These are phyloP conservation scores for Backusella parvicylindrica DNA, from an alignment of 192 early-diverging fungal species.

Conservation along the genomic window DNA sequence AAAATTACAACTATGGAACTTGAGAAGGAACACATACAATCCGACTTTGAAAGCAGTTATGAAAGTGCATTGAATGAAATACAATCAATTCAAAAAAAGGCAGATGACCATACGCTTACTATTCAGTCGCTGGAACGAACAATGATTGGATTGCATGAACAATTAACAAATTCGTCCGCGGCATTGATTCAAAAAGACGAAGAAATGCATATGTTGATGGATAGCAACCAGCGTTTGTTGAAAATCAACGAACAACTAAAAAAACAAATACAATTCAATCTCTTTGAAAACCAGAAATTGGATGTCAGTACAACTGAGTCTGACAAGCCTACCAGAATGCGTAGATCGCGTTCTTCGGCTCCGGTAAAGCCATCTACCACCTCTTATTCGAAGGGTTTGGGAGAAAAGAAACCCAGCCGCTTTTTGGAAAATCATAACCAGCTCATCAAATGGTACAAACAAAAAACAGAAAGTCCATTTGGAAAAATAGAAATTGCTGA, in stretches of 20 bases:
- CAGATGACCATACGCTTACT: not conserved
- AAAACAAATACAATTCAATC: too few relatives aligned
- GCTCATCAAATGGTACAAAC: not conserved
- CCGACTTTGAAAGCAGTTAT: not conserved
- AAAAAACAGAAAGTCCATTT: not conserved
- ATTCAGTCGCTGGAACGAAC: not conserved
- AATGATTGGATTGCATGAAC: not conserved
- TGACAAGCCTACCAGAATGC: not conserved
- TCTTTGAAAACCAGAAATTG: not conserved
- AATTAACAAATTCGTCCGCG: not conserved
- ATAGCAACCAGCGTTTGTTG: not conserved
- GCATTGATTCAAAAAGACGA: not conserved
- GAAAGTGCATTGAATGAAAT: constrained; percentile 1
- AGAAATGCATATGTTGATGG: not conserved
- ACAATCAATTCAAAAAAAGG: not conserved
- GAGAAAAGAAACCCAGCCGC: not conserved
- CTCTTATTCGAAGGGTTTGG: not conserved
- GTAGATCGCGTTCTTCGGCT: not conserved
- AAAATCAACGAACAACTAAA: not conserved
- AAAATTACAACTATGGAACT: not conserved
- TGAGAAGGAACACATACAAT: not conserved
- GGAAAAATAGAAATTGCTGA: not conserved
- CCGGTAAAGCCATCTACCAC: not conserved
- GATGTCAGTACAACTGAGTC: not conserved
- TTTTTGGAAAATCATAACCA: not conserved